These are phyloP conservation scores for Periconia macrospinosa DNA, from an alignment of 2,329 filamentous ascomycete species.

Conservation along the genomic window DNA sequence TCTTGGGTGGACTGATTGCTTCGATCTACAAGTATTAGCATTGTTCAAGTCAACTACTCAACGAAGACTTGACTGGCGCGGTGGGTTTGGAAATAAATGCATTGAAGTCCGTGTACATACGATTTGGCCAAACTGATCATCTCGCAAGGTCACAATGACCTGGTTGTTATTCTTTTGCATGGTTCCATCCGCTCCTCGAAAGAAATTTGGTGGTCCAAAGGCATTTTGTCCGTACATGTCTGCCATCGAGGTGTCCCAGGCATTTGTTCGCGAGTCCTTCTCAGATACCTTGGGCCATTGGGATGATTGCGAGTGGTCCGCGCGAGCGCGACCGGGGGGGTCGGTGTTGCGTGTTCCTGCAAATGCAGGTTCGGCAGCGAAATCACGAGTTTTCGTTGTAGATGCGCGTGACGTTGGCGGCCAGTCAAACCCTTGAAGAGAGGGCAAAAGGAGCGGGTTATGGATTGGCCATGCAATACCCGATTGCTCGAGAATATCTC, in stretches of 20 bases:
- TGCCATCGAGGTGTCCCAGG: constrained; percentile 19
- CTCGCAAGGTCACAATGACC: constrained; percentile 23
- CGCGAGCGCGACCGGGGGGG: constrained; percentile 16
- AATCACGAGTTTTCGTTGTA: background rate
- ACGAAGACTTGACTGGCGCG: background rate
- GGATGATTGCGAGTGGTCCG: constrained; percentile 16
- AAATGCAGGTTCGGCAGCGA: constrained; percentile 8
- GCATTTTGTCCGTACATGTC: constrained; percentile 15
- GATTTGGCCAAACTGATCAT: constrained; percentile 33
- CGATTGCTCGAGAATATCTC: constrained; percentile 70
- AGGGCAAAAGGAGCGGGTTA: constrained; percentile 32
- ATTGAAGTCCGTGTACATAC: constrained; percentile 3
- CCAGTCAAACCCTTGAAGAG: background rate
- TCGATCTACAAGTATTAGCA: constrained; percentile 13
- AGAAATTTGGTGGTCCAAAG: background rate
- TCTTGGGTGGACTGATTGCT: constrained; percentile 45
- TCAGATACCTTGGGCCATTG: constrained; percentile 16
- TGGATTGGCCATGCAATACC: constrained; percentile 76
- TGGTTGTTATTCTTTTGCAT: constrained; percentile 15
- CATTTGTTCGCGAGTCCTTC: constrained; percentile 2
- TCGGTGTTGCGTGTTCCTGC: constrained; percentile 16
- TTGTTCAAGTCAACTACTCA: background rate
- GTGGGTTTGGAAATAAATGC: background rate
- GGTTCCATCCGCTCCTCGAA: background rate
- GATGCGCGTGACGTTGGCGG: background rate